A percentile compares a stretch with the other conserved stretches of the same genome.
phyloP scores from a whole-genome alignment of 352 stramenopile genomes.

The Globisporangium megalacanthum region DNA sequence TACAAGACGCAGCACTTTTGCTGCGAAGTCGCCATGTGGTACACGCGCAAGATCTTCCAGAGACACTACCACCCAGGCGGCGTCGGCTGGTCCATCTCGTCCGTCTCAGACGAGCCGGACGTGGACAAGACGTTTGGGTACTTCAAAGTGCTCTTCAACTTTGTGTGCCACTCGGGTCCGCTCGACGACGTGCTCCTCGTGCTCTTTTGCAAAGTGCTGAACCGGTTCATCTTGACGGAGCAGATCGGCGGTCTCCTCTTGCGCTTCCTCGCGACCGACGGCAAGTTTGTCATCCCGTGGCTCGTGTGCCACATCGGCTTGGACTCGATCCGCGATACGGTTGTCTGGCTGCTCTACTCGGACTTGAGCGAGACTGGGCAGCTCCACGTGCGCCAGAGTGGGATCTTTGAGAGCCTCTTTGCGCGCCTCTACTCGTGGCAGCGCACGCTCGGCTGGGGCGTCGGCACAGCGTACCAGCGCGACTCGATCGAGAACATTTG shows the following conservation, averaged over 20 bases:
- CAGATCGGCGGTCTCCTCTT: slow-evolving; percentile 64
- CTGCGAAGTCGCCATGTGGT: slow-evolving; percentile 73
- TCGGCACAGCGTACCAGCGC: slow-evolving; percentile 77
- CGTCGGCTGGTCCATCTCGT: slow-evolving; percentile 27
- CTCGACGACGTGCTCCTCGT: slow-evolving; percentile 77
- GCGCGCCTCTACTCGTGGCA: slow-evolving; percentile 77
- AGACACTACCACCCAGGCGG: slow-evolving; percentile 34
- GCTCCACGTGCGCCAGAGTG: slow-evolving; percentile 54
- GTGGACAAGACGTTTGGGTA: slow-evolving; percentile 46
- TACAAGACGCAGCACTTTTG: slow-evolving; percentile 85
- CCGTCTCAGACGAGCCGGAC: slow-evolving; percentile 42
- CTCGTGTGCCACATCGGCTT: slow-evolving; percentile 78
- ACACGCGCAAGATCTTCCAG: slow-evolving; percentile 72
- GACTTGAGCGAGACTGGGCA: slow-evolving; percentile 71
- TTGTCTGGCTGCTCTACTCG: slow-evolving; percentile 83
- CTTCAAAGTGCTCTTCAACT: slow-evolving; percentile 82
- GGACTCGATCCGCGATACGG: slow-evolving; percentile 77
- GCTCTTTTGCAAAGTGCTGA: slow-evolving; percentile 84
- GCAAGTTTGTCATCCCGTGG: slow-evolving; percentile 64
- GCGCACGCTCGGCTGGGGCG: slow-evolving; percentile 75
- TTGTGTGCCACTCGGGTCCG: slow-evolving; percentile 56
- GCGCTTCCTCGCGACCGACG: slow-evolving; percentile 62
- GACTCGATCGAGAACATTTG: slow-evolving; percentile 88
- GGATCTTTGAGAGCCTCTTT: slow-evolving; percentile 74
- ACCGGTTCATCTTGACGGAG: slow-evolving; percentile 73